Conservation (phyloP, 257 asterid species). For the Solanum infundibuliforme region DNA sequence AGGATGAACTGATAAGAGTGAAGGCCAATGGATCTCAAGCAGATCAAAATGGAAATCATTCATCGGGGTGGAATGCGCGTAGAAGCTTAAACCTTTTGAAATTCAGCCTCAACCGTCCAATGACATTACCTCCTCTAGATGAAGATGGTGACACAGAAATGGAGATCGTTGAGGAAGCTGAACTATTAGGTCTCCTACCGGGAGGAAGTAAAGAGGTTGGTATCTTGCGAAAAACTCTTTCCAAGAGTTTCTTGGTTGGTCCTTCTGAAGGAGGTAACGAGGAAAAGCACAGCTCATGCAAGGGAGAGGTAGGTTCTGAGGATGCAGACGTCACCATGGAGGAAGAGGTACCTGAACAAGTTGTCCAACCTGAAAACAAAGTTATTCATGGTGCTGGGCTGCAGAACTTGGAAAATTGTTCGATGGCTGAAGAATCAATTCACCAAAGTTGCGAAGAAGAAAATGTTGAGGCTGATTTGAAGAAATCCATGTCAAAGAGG, state of each 20-base stretch:
- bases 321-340: constrained; percentile 73
- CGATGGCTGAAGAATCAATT: not conserved
- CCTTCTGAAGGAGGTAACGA: constrained; percentile 10
- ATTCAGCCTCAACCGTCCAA: constrained; percentile 83
- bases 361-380: constrained; percentile 21
- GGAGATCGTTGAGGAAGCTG: constrained; percentile 70
- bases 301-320: constrained; percentile 22
- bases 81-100: constrained; percentile 86
- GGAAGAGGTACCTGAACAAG: constrained; percentile 32
- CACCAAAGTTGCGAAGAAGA: not conserved
- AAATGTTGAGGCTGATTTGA: not conserved
- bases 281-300: constrained; percentile 6
- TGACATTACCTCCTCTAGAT: constrained; percentile 48
- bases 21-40: constrained; percentile 49
- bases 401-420: not conserved
- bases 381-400: not conserved
- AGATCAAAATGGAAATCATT: constrained; percentile 45
- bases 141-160: constrained; percentile 92
- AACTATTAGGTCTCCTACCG: constrained; percentile 1
- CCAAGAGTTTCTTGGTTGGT: not conserved
- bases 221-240: not conserved
- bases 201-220: constrained; percentile 2
- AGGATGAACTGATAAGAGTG: constrained; percentile 78
- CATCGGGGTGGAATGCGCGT: constrained; percentile 82
- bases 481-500: not conserved